Percentiles rank a stretch among this genome's conserved stretches.
phyloP scores from a whole-genome alignment of 495 filamentous ascomycete genomes.

The Penicillium tannophilum region DNA sequence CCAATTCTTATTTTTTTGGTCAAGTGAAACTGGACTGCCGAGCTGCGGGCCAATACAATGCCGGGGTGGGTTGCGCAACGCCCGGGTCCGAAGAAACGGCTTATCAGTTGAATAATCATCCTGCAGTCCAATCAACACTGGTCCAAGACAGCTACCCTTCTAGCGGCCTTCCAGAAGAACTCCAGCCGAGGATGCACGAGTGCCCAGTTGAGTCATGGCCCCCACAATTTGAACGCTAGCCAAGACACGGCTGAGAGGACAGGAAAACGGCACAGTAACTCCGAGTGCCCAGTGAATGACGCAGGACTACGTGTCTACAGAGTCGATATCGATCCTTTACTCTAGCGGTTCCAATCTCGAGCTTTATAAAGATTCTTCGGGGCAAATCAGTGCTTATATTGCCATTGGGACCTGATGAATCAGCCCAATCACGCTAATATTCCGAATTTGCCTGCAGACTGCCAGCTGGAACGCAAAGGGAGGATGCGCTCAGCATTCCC shows the following conservation, averaged over 20 bases:
- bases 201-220: constrained; percentile 6
- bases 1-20: constrained; percentile 4
- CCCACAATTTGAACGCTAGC: not conserved
- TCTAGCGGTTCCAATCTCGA: too few species aligned
- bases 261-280: constrained; percentile 3
- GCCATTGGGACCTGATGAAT: too few species aligned
- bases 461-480: not conserved
- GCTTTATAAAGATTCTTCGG: too few species aligned
- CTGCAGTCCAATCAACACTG: constrained; percentile 9
- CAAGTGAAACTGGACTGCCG: constrained; percentile 9
- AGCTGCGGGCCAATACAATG: constrained; percentile 8
- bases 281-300: not conserved
- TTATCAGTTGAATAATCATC: constrained; percentile 1
- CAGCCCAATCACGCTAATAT: too few species aligned
- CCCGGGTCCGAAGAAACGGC: not conserved
- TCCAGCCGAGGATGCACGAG: constrained; percentile 6
- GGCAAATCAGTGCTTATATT: too few species aligned
- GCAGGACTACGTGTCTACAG: not conserved
- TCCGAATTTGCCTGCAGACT: not conserved
- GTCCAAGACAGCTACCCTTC: constrained; percentile 16
- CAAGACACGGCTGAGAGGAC: constrained; percentile 10
- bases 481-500: not conserved
- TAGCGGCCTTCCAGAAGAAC: constrained; percentile 29
- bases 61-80: not conserved
- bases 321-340: too few species aligned